phyloP scores from a whole-genome alignment of 1,284 basidiomycete species.

The Xerocomus nothofagi region DNA sequence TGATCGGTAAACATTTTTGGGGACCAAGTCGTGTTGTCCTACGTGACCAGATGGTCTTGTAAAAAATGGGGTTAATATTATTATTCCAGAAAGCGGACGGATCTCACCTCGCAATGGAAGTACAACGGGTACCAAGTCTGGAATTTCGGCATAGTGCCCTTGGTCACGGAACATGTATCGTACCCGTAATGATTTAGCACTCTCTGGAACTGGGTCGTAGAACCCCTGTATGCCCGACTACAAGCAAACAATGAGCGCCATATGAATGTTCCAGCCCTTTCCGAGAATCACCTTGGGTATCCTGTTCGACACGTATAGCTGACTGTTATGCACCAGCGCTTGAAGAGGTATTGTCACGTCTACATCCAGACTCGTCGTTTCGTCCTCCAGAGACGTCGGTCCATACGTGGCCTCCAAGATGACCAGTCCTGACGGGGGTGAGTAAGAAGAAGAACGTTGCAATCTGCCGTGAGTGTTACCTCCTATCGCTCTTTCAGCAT shows the following conservation, averaged over 20 bases:
- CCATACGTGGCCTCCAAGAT: conserved; percentile 68
- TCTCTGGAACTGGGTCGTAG: conserved; percentile 70
- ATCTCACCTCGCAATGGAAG: conserved; percentile 74
- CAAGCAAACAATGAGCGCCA: conserved; percentile 15
- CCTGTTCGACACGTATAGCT: conserved; percentile 77
- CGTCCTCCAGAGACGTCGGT: conserved; percentile 43
- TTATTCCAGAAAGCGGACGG: conserved; percentile 12
- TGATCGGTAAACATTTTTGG: conserved; percentile 1
- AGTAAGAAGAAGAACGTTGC: conserved; percentile 6
- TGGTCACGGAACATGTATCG: conserved; percentile 77
- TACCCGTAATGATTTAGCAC: conserved; percentile 66
- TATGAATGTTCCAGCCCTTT: conserved; percentile 10
- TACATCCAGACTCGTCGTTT: conserved; percentile 54
- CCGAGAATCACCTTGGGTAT: conserved; percentile 54
- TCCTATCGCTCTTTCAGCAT: conserved; percentile 40
- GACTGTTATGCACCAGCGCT: conserved; percentile 76
- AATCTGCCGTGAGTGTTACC: conserved; percentile 24
- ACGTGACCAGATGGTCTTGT: conserved; percentile 34
- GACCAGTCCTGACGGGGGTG: conserved; percentile 53
- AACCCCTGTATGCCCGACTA: conserved; percentile 74
- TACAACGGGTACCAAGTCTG: conserved; percentile 69
- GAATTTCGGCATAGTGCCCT: conserved; percentile 74
- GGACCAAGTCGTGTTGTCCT: conserved; percentile 1
- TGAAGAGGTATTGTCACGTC: conserved; percentile 83
- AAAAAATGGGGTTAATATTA: conserved; percentile 13